Base-by-base conservation (phyloP, 495 filamentous ascomycete species). In the Opeltia flavorubescens region DNA sequence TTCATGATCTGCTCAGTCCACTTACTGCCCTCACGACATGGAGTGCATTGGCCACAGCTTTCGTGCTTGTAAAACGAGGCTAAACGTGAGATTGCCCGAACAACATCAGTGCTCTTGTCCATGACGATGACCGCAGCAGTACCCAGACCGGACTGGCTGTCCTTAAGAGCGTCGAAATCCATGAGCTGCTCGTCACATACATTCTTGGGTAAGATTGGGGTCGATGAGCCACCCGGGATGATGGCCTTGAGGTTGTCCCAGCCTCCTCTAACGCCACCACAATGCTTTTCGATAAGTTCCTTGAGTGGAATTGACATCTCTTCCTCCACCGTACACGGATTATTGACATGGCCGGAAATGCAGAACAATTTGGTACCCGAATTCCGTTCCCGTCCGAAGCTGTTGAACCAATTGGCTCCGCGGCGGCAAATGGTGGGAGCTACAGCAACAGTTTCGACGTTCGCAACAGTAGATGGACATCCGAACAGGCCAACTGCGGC, bases 1-100 rank as follows among this genome's bases (percentile, higher is more conserved):
- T 83, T 69, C 91, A 98, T 98, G 63, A 98, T 95, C 71, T 96
- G 86, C 66, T 93, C 83, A 21, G 89, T 94, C 91, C 91, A 96
- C 70, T 88, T 94, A 69, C 77, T 86, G 53, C 91, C 91, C 66
- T 98, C 91, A 60, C 91, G 81, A 71, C 91, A 98, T 24, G 91
- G 91, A 17, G 91, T 98, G 74, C 91, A 98, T 68, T 96, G 89
- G 48, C 91, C 91, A 66, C 91, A 98, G 55, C 80, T 86, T 71
- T 98, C 91, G 69, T 98, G 91, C 65, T 86, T 85, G 74, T 96
- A 98, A 75, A 98, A 98, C 59, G 84, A 85, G 51, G 84, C 83
- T 59, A 98, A 77, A 51, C 91, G 78, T 42, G 84, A 82, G 64
- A 98, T 95, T 55, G 85, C 83, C 47, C 89, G 83, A 46, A 98